A percentile compares a stretch with the other conserved stretches of the same genome.
phyloP scores from a whole-genome alignment of 257 asterid species.

The Salvia hispanica region DNA sequence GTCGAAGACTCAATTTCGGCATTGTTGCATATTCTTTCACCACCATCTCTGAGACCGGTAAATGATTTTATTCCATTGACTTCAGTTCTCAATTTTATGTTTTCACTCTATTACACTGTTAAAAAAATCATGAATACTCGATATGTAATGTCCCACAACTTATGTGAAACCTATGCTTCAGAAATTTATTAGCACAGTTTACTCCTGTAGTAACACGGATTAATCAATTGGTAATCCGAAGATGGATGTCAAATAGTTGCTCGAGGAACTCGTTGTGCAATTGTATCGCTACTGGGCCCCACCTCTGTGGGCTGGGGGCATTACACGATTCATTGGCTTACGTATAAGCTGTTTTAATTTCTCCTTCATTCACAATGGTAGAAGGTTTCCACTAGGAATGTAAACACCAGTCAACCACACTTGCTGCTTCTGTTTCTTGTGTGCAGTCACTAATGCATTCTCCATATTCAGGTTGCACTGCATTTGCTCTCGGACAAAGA shows the following conservation, averaged over 20 bases:
- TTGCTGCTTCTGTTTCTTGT: neutral
- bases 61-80: conserved; percentile 28
- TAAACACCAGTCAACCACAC: too few species aligned
- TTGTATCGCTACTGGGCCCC: neutral
- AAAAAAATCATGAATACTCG: neutral
- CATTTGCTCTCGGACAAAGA: conserved; percentile 86
- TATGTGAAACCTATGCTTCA: neutral
- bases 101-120: neutral
- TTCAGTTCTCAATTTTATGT: conserved; percentile 22
- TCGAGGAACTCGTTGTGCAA: neutral
- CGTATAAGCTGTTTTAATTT: neutral
- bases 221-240: neutral
- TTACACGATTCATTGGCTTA: neutral
- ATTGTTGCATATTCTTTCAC: conserved; percentile 82
- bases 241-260: neutral
- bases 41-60: conserved; percentile 91
- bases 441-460: conserved; percentile 31
- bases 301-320: neutral
- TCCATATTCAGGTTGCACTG: conserved; percentile 66
- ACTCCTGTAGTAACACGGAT: neutral
- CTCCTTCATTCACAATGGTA: neutral
- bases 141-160: neutral
- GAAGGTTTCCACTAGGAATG: neutral
- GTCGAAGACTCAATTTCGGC: conserved; percentile 80
- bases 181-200: neutral